Percentiles rank a stretch among this genome's conserved stretches.
Conservation (phyloP, 108 stramenopile genomes). For the Thalassiosira profunda region DNA sequence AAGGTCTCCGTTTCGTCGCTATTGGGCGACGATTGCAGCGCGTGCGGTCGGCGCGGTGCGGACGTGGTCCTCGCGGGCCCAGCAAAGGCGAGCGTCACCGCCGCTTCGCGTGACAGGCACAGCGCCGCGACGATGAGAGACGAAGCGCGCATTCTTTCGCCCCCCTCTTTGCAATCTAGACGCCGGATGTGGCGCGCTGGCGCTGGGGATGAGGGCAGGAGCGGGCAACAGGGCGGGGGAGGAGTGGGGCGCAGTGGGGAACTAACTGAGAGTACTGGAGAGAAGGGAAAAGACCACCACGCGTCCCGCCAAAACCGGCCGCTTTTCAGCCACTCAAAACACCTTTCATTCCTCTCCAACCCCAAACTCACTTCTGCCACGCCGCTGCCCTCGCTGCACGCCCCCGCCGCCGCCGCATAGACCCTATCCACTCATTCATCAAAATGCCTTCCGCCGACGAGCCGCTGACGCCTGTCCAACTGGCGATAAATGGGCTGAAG, state of each 20-base stretch:
- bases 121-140: too few relatives aligned
- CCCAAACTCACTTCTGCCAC: background rate
- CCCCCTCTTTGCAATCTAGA: too few relatives aligned
- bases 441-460: constrained; percentile 65
- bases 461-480: constrained; percentile 62
- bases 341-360: background rate
- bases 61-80: background rate
- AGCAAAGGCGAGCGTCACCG: background rate
- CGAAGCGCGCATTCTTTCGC: too few relatives aligned
- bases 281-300: too few relatives aligned
- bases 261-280: too few relatives aligned
- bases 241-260: too few relatives aligned
- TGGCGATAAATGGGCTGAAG: constrained; percentile 79
- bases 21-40: background rate
- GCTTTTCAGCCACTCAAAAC: too few relatives aligned
- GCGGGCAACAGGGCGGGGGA: too few relatives aligned
- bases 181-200: too few relatives aligned
- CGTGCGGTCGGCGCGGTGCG: background rate
- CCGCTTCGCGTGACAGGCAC: background rate
- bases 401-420: background rate
- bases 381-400: background rate
- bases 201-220: too few relatives aligned
- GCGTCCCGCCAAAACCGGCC: too few relatives aligned
- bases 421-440: background rate
- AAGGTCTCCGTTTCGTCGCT: constrained; percentile 39